Percentiles rank a stretch among this genome's conserved stretches.
phyloP scores from a whole-genome alignment of 2,329 filamentous ascomycete species.

The Colletotrichum sp. region DNA sequence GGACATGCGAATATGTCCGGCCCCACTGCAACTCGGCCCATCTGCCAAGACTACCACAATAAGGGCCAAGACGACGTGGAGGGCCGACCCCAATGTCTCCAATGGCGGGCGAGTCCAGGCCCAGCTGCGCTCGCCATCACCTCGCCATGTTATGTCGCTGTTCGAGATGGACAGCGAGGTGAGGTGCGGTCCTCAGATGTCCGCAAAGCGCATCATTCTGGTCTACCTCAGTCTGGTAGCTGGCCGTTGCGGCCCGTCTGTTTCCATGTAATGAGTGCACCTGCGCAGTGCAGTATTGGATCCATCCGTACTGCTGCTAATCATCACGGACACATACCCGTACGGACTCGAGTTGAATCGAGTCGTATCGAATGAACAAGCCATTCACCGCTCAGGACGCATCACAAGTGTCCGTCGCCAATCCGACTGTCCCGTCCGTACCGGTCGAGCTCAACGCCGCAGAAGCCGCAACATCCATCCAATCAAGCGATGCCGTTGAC shows the following conservation, averaged over 20 bases:
- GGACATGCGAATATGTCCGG: neutral
- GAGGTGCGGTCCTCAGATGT: neutral
- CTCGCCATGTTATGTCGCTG: no score
- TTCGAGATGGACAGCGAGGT: no score
- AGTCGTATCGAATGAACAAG: neutral
- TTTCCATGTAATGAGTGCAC: no score
- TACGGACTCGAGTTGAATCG: neutral
- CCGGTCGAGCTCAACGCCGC: no score
- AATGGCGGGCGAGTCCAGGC: neutral
- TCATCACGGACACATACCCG: no score
- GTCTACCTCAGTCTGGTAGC: neutral
- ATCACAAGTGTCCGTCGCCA: neutral
- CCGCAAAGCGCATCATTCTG: neutral
- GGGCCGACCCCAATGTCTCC: neutral
- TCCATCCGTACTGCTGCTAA: no score
- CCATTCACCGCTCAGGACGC: neutral
- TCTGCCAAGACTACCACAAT: neutral
- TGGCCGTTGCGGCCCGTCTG: no score
- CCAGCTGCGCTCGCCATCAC: no score
- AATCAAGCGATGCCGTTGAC: neutral
- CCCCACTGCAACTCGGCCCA: neutral
- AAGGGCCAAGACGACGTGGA: neutral
- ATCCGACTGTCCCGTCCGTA: neutral
- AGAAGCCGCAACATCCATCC: neutral
- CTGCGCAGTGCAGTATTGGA: no score